phyloP scores from a whole-genome alignment of 1,139 yeast species.

The Magnusiomyces sp. region DNA sequence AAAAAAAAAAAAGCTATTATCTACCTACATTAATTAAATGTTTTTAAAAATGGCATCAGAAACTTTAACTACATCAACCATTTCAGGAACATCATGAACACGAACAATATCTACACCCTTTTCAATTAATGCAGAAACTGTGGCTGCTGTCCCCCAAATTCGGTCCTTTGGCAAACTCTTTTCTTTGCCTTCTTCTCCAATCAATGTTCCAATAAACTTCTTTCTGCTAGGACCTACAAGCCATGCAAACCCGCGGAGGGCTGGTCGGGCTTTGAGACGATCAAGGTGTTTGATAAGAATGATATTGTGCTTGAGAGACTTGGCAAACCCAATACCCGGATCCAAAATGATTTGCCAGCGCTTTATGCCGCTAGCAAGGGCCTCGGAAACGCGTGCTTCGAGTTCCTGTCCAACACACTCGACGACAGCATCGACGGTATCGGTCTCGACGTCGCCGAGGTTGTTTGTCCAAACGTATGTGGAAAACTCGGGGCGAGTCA shows the following conservation, averaged over 20 bases:
- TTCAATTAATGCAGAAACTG: conserved; percentile 65
- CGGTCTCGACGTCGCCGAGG: conserved; percentile 10
- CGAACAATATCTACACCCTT: conserved; percentile 75
- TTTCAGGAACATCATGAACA: conserved; percentile 75
- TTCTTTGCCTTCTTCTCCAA: conserved; percentile 30
- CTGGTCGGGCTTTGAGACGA: conserved; percentile 30
- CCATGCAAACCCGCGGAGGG: conserved; percentile 45
- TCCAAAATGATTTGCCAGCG: conserved; percentile 91
- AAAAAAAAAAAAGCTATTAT: too few species aligned
- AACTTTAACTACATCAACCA: conserved; percentile 52
- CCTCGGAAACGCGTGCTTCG: conserved; percentile 45
- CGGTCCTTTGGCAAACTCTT: conserved; percentile 37
- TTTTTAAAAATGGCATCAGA: conserved; percentile 72
- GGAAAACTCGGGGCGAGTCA: conserved; percentile 52
- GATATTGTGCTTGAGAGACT: conserved; percentile 58
- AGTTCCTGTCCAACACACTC: conserved; percentile 57
- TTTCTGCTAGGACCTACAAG: conserved; percentile 85
- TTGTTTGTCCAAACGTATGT: conserved; percentile 18
- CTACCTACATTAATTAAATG: conserved; percentile 3
- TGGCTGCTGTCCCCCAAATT: conserved; percentile 67
- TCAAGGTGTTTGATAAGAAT: conserved; percentile 48
- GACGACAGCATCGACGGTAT: conserved; percentile 36
- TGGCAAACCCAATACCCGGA: conserved; percentile 96
- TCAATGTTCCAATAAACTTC: conserved; percentile 66
- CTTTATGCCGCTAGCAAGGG: conserved; percentile 54